phyloP scores from a whole-genome alignment of 306 rosid genomes.

The Rubus idaeus region DNA sequence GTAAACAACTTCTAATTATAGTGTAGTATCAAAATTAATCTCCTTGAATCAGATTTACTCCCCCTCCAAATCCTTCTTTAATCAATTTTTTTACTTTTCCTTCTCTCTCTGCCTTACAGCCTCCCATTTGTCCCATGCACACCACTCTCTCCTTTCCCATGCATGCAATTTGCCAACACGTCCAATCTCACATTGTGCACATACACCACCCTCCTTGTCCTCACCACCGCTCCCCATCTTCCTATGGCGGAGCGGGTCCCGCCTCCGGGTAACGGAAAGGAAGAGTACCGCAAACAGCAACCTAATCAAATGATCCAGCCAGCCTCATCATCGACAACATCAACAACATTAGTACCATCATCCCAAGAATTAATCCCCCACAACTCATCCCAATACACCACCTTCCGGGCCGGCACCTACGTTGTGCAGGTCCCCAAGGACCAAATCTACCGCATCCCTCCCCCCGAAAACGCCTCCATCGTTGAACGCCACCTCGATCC shows the following conservation, averaged over 20 bases:
- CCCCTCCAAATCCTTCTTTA: neutral
- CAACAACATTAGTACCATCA: neutral
- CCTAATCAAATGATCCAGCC: neutral
- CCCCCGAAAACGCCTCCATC: constrained; percentile 43
- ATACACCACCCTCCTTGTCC: constrained; percentile 15
- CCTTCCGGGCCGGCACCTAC: constrained; percentile 35
- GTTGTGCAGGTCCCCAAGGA: constrained; percentile 70
- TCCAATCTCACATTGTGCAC: constrained; percentile 11
- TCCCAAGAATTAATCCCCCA: neutral
- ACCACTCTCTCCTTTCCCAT: constrained; percentile 5
- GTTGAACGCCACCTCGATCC: constrained; percentile 28
- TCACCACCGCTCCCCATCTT: constrained; percentile 49
- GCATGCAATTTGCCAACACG: constrained; percentile 31
- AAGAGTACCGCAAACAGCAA: neutral
- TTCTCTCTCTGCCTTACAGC: neutral
- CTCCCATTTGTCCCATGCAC: constrained; percentile 23
- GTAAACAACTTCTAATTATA: constrained; percentile 10
- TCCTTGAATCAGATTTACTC: neutral
- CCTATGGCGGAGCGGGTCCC: constrained; percentile 73
- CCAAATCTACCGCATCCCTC: constrained; percentile 64
- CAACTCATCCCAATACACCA: neutral
- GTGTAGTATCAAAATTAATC: neutral
- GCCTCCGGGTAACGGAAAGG: neutral
- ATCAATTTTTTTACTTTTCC: neutral
- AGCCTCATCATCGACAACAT: neutral